A percentile compares a stretch with the other conserved stretches of the same genome.
Evolutionary conservation across 108 stramenopile species (phyloP).

Genomic region (Chaetoceros muelleri): DNA sequence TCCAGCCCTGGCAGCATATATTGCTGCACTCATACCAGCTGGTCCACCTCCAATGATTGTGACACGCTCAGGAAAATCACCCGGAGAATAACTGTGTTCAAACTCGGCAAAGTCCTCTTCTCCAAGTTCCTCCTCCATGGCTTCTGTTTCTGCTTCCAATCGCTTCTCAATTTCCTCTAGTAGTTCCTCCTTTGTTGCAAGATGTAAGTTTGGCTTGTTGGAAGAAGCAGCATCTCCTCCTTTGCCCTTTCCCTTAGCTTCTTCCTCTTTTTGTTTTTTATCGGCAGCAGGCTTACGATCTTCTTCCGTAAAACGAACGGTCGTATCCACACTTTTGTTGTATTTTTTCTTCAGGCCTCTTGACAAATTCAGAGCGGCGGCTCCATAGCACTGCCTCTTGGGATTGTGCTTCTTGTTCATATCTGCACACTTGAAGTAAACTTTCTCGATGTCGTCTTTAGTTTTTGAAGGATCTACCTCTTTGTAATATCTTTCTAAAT

Average conservation of each 20-base stretch:
- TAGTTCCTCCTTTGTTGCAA: conserved; percentile 74
- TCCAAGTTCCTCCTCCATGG: conserved; percentile 58
- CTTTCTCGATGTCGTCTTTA: conserved; percentile 48
- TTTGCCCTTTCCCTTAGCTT: conserved; percentile 3
- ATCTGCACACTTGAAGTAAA: conserved; percentile 74
- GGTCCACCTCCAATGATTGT: conserved; percentile 90
- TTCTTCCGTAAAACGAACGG: conserved; percentile 30
- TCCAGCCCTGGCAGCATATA: conserved; percentile 90
- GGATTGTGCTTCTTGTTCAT: conserved; percentile 42
- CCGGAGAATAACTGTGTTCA: conserved; percentile 49
- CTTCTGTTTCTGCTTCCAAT: conserved; percentile 68
- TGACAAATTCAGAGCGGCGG: conserved; percentile 55
- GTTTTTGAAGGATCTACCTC: conserved; percentile 62
- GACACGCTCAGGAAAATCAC: conserved; percentile 62
- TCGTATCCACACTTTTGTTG: conserved; percentile 37
- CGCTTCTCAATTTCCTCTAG: conserved; percentile 74
- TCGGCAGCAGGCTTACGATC: conserved; percentile 3
- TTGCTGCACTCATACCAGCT: conserved; percentile 83
- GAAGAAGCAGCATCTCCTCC: conserved; percentile 6
- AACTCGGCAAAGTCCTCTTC: conserved; percentile 60
- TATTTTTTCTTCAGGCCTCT: conserved; percentile 85
- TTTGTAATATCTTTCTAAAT: conserved; percentile 48
- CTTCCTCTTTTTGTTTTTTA: conserved; percentile 6
- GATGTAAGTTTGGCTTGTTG: conserved; percentile 49
- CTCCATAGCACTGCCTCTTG: conserved; percentile 50